Evolutionary conservation across 2,329 filamentous ascomycete genomes (phyloP).

Genomic region (Pezicula neosporulosa): DNA sequence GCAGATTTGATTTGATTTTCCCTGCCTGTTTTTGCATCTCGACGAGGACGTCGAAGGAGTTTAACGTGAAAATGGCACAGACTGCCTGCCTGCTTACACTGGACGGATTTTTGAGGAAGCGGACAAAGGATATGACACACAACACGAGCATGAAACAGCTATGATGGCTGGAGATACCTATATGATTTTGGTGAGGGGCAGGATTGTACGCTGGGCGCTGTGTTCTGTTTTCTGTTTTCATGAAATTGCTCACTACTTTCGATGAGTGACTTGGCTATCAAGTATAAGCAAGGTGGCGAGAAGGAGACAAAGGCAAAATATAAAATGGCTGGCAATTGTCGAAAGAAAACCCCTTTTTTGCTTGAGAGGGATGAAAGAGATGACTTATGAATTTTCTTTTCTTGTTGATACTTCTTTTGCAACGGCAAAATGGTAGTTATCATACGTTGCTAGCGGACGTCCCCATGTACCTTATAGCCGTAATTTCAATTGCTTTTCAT

Average conservation of each 20-base stretch:
- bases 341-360: no score
- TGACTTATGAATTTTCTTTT: no score
- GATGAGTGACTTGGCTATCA: no score
- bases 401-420: no score
- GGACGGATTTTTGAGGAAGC: background rate
- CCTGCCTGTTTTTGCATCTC: background rate
- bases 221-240: slow-evolving; percentile 1
- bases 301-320: no score
- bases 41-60: slow-evolving; percentile 10
- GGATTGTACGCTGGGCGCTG: slow-evolving; percentile 22
- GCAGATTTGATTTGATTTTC: background rate
- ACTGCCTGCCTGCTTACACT: slow-evolving; percentile 1
- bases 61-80: slow-evolving; percentile 5
- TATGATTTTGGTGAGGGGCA: background rate
- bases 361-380: no score
- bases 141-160: background rate
- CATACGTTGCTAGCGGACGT: no score
- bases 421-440: no score
- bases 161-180: background rate
- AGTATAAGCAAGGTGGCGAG: no score
- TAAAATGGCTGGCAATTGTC: no score
- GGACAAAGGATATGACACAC: background rate
- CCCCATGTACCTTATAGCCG: no score
- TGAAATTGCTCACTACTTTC: background rate
- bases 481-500: no score